Conservation (phyloP, 495 filamentous ascomycete species). For the Friedmanniomyces simplex region DNA sequence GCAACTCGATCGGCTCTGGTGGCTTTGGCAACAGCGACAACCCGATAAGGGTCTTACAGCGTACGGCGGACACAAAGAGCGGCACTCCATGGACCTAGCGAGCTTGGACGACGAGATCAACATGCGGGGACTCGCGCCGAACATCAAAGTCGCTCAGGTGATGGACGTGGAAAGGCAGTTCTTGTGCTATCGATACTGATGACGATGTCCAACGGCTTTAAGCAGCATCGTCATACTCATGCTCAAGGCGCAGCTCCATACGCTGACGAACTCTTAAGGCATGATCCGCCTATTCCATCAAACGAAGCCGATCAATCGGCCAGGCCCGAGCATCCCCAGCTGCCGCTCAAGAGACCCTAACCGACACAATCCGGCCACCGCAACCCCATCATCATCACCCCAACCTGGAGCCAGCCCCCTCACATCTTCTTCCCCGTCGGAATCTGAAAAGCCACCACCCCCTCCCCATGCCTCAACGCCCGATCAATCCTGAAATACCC, state of each 20-base stretch:
- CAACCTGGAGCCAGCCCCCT: not conserved
- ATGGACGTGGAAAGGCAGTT: not conserved
- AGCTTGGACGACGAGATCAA: slow-evolving; percentile 4
- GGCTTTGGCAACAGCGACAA: slow-evolving; percentile 13
- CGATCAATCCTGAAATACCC: slow-evolving; percentile 78
- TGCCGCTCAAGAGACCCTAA: no score
- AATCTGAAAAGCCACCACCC: slow-evolving; percentile 32
- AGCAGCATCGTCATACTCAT: no score
- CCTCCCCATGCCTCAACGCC: slow-evolving; percentile 37
- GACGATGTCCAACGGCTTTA: no score
- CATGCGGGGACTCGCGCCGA: slow-evolving; percentile 1
- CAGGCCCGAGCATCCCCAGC: no score
- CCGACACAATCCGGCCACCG: no score
- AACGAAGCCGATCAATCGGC: no score
- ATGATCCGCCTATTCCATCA: no score
- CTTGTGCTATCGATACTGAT: slow-evolving; percentile 8
- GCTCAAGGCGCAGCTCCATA: no score
- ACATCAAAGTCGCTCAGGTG: not conserved
- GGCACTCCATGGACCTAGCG: slow-evolving; percentile 1
- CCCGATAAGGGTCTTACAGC: not conserved
- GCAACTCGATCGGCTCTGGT: slow-evolving; percentile 15
- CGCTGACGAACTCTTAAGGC: no score
- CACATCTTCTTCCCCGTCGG: slow-evolving; percentile 32
- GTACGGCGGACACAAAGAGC: slow-evolving; percentile 3
- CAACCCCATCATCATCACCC: no score